Percentiles rank a stretch among this genome's conserved stretches.
phyloP scores from a whole-genome alignment of 192 early-diverging fungal genomes.

The Backusella sp. region DNA sequence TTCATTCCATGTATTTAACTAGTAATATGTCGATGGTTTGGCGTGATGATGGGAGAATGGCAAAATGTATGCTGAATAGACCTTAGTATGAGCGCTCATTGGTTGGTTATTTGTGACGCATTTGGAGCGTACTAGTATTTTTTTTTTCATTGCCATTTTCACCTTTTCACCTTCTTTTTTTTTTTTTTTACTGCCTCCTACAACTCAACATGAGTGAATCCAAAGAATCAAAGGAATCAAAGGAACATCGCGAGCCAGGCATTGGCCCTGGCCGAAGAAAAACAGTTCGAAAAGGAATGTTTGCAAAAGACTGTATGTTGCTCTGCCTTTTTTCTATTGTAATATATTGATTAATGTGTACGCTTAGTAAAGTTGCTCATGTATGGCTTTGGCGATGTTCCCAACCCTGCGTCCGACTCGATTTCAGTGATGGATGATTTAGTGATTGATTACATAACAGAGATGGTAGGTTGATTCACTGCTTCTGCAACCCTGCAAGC shows the following conservation, averaged over 20 bases:
- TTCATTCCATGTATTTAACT: too few relatives aligned
- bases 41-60: too few relatives aligned
- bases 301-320: constrained; percentile 38
- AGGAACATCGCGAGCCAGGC: constrained; percentile 25
- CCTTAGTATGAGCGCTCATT: neutral
- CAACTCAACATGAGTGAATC: constrained; percentile 18
- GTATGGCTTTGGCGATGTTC: constrained; percentile 87
- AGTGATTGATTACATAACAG: constrained; percentile 71
- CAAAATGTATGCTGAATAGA: too few relatives aligned
- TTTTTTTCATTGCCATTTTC: too few relatives aligned
- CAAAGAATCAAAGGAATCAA: constrained; percentile 23
- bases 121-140: neutral
- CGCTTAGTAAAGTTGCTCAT: constrained; percentile 66
- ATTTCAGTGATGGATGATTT: constrained; percentile 83
- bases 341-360: neutral
- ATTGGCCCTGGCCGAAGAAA: constrained; percentile 38
- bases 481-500: neutral
- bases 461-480: constrained; percentile 56
- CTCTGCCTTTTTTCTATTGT: neutral
- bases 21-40: too few relatives aligned
- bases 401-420: constrained; percentile 70
- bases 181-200: neutral
- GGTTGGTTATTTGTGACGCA: neutral
- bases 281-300: constrained; percentile 44
- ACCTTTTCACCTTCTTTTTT: neutral